Base-by-base conservation (phyloP, 2,329 filamentous ascomycete genomes). In the Scytalidium lignicola region DNA sequence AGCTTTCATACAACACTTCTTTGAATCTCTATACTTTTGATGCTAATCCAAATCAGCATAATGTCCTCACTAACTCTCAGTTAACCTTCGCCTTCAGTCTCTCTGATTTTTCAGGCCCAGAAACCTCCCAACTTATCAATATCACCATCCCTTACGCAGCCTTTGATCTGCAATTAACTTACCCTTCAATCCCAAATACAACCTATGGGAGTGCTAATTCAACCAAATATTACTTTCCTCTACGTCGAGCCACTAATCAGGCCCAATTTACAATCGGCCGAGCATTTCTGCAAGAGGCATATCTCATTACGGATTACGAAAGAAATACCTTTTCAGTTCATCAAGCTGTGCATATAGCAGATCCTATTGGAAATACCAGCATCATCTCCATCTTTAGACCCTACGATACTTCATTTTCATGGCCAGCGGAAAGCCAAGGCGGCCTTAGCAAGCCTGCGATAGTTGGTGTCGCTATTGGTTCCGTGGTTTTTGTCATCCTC, bases 21-120 rank as follows among this genome's bases (percentile, higher is more conserved):
- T 76, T 83, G 9, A 73, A 82, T 10, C 64, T 89, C 0, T 90
- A 90, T 59, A 74, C 82, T 0, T 75, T 88, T 44, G 73, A 79
- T 29, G 71, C 80, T 44, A 74, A 76, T 7, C 62, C 74, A 2
- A 43, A 80, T 81, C 64, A 74, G 79, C 46, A 70, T 61, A 26
- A 65, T 56, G 53, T 86, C 64, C 58, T 70, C 2, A 62, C 70
- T 8, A 49, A 54, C 6, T 67, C 73, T 10, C 65, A 74, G 5
- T 67, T 79, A n/a, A 70, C 70, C 0, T 76, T 85, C 50, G 80
- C 73, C 0, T 84, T 85, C 58, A 73, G 70, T 17, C 61, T 85
- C 2, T 79, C 78, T 3, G 78, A 77, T 51, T 68, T 58, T 13
- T 49, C 52, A 15, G 15, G 32, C 15, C 12, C 32, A 37, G 5